Conservation (phyloP, 2,329 filamentous ascomycete species). For the Sporothrix schenckii region DNA sequence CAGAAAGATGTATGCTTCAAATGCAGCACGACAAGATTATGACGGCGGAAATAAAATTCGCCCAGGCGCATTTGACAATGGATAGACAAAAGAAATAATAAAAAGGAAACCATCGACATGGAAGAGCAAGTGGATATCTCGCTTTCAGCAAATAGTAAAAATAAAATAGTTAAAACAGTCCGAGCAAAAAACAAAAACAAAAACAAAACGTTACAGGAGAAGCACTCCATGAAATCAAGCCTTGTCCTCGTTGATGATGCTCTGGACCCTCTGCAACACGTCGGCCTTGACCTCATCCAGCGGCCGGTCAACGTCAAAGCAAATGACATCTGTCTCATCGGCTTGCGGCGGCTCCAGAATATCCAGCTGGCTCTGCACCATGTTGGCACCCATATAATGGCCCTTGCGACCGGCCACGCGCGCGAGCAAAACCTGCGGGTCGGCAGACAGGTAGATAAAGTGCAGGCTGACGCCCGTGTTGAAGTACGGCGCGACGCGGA, state of each 20-base stretch:
- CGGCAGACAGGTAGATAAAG: slow-evolving; percentile 87
- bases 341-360: slow-evolving; percentile 78
- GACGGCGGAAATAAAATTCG: background rate
- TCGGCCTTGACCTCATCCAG: slow-evolving; percentile 63
- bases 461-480: slow-evolving; percentile 75
- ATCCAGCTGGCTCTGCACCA: slow-evolving; percentile 91
- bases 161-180: background rate
- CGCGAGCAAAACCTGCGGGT: slow-evolving; percentile 72
- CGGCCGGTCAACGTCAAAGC: slow-evolving; percentile 66
- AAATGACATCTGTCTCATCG: slow-evolving; percentile 72
- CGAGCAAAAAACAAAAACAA: background rate
- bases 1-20: slow-evolving; percentile 1
- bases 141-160: slow-evolving; percentile 3
- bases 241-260: slow-evolving; percentile 35
- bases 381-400: slow-evolving; percentile 94
- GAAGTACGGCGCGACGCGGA: slow-evolving; percentile 78
- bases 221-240: background rate
- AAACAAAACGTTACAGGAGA: background rate
- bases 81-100: background rate
- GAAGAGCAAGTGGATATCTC: slow-evolving; percentile 24
- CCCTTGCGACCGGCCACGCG: slow-evolving; percentile 74
- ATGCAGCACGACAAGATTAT: background rate
- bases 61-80: background rate
- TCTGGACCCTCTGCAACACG: slow-evolving; percentile 60
- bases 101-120: background rate